phyloP scores from a whole-genome alignment of 768 basidiomycete species.

The Auriculariales sp. region DNA sequence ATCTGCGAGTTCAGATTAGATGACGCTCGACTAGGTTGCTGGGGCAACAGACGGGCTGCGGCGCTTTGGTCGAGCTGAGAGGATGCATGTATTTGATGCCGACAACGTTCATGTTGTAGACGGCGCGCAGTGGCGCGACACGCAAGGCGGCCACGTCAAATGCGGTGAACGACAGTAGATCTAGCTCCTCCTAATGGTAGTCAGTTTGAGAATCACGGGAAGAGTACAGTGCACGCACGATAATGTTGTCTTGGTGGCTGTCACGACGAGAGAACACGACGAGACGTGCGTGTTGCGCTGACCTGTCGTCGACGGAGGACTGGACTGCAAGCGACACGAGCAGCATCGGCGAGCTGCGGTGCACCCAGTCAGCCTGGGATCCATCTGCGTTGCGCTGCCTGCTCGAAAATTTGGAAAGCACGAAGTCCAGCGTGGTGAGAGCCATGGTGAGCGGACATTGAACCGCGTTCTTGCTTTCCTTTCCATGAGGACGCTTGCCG shows the following conservation, averaged over 20 bases:
- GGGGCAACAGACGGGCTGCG: background rate
- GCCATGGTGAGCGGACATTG: background rate
- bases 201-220: background rate
- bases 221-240: background rate
- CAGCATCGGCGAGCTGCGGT: background rate
- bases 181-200: conserved; percentile 53
- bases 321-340: background rate
- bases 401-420: background rate
- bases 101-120: conserved; percentile 57
- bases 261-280: background rate
- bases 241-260: background rate
- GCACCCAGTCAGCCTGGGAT: background rate
- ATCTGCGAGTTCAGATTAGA: background rate
- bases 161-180: conserved; percentile 53
- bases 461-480: background rate
- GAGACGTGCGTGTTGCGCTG: background rate
- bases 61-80: background rate
- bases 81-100: conserved; percentile 58
- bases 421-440: background rate
- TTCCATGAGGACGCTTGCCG: background rate
- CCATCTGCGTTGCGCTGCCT: background rate
- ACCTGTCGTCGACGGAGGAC: background rate
- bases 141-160: conserved; percentile 26
- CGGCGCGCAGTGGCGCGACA: conserved; percentile 63
- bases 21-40: background rate